phyloP scores from a whole-genome alignment of 169 alveolate species.

The Cryptosporidium muris region DNA sequence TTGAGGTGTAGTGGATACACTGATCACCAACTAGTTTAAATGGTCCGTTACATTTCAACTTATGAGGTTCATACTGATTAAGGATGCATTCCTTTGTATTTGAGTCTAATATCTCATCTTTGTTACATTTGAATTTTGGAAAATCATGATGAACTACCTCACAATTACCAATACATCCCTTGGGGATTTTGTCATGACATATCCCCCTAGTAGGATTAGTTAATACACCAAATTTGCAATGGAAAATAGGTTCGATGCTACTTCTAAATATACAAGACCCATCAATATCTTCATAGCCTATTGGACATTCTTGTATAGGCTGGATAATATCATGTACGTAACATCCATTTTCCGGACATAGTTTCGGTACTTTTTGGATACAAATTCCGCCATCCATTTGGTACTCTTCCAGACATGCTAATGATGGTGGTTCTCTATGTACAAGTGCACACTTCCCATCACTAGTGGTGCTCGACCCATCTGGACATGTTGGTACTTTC shows the following conservation, averaged over 20 bases:
- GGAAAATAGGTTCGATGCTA: constrained; percentile 1
- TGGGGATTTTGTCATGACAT: constrained; percentile 24
- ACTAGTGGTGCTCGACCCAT: constrained; percentile 10
- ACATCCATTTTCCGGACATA: constrained; percentile 66
- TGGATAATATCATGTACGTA: constrained; percentile 10
- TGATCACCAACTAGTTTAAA: constrained; percentile 63
- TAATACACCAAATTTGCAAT: constrained; percentile 13
- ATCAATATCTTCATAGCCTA: constrained; percentile 10
- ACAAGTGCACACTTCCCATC: constrained; percentile 41
- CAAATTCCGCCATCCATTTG: constrained; percentile 59
- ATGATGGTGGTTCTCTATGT: constrained; percentile 19
- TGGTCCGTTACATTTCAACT: constrained; percentile 43
- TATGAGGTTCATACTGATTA: constrained; percentile 21
- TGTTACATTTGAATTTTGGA: constrained; percentile 16
- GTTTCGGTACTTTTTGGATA: constrained; percentile 9
- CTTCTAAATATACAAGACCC: constrained; percentile 40
- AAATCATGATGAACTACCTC: constrained; percentile 1
- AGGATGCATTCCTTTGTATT: constrained; percentile 26
- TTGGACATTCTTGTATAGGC: constrained; percentile 16
- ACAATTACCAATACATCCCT: constrained; percentile 19
- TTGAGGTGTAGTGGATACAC: constrained; percentile 45
- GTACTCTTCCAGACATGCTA: constrained; percentile 39
- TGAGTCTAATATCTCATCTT: constrained; percentile 6
- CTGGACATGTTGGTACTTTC: constrained; percentile 21
- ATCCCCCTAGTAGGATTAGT: constrained; percentile 6